phyloP scores from a whole-genome alignment of 345 rosid genomes.

The Hibiscus trionum region DNA sequence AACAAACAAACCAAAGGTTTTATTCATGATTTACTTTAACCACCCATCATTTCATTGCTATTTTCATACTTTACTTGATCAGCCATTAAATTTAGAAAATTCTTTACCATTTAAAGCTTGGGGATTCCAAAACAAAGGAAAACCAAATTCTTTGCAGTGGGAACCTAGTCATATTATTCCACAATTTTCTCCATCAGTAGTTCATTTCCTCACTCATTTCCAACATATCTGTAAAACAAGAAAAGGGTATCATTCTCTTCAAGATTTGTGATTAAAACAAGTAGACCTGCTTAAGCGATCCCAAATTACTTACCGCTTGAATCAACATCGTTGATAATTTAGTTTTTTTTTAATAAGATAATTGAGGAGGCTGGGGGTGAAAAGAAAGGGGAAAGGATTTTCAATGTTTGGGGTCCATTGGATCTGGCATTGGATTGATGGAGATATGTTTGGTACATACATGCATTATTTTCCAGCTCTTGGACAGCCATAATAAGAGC shows the following conservation, averaged over 20 bases:
- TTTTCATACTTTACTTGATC: not conserved
- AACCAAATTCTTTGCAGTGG: not conserved
- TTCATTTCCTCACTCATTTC: not conserved
- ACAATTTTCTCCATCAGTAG: not conserved
- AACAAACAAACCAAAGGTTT: constrained; percentile 13
- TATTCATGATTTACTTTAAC: not conserved
- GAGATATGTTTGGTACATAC: constrained; percentile 1
- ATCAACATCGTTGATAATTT: too few species aligned
- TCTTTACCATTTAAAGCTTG: not conserved
- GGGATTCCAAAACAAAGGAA: not conserved
- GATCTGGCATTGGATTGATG: not conserved
- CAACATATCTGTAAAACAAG: not conserved
- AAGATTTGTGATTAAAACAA: not conserved
- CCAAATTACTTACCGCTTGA: too few species aligned
- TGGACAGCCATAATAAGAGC: not conserved
- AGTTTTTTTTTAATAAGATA: not conserved
- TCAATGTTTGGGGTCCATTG: constrained; percentile 9
- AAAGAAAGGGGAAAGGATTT: not conserved
- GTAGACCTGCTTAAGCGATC: too few species aligned
- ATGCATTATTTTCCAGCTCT: constrained; percentile 8
- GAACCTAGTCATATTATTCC: not conserved
- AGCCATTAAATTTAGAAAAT: not conserved
- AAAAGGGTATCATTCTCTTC: not conserved
- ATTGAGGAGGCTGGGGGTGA: not conserved
- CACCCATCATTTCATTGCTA: not conserved